Percentiles rank a stretch among this genome's conserved stretches.
Evolutionary conservation across 352 stramenopile genomes (phyloP).

Genomic region (Globisporangium splendens): DNA sequence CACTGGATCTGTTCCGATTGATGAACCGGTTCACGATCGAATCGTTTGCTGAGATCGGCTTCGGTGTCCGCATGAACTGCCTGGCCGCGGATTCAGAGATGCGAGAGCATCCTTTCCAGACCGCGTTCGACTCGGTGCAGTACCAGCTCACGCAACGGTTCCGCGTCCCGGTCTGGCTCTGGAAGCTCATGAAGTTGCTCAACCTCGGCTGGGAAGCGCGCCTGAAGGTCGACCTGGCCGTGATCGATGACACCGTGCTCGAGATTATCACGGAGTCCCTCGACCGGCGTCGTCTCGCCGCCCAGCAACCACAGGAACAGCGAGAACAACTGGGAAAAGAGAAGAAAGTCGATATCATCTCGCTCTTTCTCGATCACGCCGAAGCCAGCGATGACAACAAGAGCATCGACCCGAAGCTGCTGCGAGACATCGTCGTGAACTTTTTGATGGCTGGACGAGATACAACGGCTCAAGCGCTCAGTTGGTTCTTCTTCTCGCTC

Average conservation of each 20-base stretch:
- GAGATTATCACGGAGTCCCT: constrained; percentile 27
- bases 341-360: constrained; percentile 25
- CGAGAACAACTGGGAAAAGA: background rate
- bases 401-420: constrained; percentile 9
- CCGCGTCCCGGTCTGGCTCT: constrained; percentile 23
- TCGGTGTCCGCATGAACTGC: constrained; percentile 27
- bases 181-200: constrained; percentile 27
- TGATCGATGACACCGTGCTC: constrained; percentile 20
- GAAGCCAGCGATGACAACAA: constrained; percentile 8
- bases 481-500: constrained; percentile 57
- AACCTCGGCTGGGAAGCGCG: constrained; percentile 19
- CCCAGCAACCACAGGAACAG: background rate
- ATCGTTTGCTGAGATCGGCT: constrained; percentile 34
- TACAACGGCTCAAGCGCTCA: constrained; percentile 53
- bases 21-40: constrained; percentile 34
- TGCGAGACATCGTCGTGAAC: constrained; percentile 40
- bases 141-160: constrained; percentile 18
- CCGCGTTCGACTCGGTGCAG: constrained; percentile 19
- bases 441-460: constrained; percentile 46
- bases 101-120: constrained; percentile 23
- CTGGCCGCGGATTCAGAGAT: constrained; percentile 10
- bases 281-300: constrained; percentile 1
- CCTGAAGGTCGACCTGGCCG: constrained; percentile 16
- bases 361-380: constrained; percentile 30
- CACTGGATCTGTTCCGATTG: constrained; percentile 17